Evolutionary conservation across 192 early-diverging fungal species (phyloP), one percentile per base, ranked within the genome.

Genomic region (Spinellus fusiger): DNA sequence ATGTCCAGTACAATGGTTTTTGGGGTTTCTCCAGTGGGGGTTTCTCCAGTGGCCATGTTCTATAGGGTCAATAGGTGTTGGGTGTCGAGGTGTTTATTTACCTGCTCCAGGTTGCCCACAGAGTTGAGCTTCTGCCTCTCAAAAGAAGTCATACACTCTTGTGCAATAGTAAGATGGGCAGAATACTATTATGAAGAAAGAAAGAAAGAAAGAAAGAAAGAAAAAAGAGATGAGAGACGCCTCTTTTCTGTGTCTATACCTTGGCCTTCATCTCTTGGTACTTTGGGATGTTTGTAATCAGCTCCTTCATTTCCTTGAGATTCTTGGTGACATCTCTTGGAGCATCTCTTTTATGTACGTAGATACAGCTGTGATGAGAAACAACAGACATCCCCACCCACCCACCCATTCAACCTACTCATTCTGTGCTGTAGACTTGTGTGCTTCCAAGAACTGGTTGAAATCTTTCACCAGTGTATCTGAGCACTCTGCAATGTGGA

Each of bases 251-350:
- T 15, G 12, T 8, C n/a, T 50, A 31, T 59, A 72, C 70, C 50
- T 91, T 77, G 34, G 69, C 66, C 69, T 93, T 93, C 71, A 90
- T 75, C 35, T 91, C 89, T 68, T 93, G 91, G 66, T 86, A 94
- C 69, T 94, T 88, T 15, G 91, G 93, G 2, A 94, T 61, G 10
- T 91, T 86, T 15, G 83, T 83, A 38, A 94, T 74, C 28, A 89
- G 88, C 48, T 90, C 90, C 58, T 93, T 93, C 87, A 94, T 89
- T 25, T 88, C 81, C 54, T 92, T 91, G 9, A 94, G 68, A 40
- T 71, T 84, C 1, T 81, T 84, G 12, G 85, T 77, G 8, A 77
- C 69, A 73, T 86, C 73, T 52, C 74, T 77, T 49, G 54, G 48
- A 20, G 38, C 40, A 38, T 55, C 38, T 27, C n/a, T 6, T 22